Conservation (phyloP, 225 moss, liverwort and hornwort species). For the Climacium dendroides region DNA sequence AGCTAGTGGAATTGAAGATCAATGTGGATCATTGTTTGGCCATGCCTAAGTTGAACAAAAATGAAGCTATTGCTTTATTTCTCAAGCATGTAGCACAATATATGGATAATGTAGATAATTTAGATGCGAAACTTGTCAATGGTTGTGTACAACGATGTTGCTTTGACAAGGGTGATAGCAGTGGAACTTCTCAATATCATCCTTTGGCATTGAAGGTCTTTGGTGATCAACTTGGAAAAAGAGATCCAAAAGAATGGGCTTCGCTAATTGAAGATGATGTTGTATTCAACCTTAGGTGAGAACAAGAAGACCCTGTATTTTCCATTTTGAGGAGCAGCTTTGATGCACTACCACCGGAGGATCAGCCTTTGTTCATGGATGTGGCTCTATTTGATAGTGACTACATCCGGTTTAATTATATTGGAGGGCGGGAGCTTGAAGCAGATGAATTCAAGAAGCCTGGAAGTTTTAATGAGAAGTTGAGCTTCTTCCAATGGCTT, state of each 20-base stretch:
- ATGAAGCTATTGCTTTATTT: background rate
- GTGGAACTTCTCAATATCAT: background rate
- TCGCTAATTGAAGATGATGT: background rate
- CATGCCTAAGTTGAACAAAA: background rate
- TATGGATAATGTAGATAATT: background rate
- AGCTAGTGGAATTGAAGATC: background rate
- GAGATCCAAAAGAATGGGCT: background rate
- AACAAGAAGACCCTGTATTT: background rate
- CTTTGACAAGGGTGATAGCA: background rate
- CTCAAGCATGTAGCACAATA: background rate
- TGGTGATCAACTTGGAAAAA: background rate
- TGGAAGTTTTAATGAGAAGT: background rate
- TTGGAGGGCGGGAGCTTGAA: background rate
- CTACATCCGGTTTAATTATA: background rate
- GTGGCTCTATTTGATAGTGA: background rate
- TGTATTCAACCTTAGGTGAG: background rate
- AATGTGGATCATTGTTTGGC: background rate
- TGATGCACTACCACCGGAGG: background rate
- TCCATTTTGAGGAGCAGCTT: background rate
- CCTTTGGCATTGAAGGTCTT: background rate
- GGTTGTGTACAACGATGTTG: background rate
- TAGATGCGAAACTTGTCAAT: background rate
- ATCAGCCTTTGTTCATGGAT: background rate
- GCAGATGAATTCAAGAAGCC: background rate
- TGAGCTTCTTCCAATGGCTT: background rate